Conservation (phyloP, 169 alveolate species). For the Neospora caninum region DNA sequence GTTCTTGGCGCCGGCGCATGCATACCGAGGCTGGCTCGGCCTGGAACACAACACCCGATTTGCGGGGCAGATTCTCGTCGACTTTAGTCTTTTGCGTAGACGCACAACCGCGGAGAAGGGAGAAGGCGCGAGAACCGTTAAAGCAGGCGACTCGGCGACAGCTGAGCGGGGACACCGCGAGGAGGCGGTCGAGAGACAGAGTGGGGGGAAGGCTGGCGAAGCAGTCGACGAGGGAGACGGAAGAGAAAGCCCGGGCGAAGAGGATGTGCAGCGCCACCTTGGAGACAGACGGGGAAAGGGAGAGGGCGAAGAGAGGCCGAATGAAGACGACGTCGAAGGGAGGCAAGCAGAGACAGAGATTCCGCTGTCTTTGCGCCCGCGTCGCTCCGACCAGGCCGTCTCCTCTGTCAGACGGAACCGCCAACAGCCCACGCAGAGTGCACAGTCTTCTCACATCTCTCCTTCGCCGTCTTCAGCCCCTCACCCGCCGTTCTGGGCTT, state of each 20-base stretch:
- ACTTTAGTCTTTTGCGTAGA: background rate
- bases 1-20: constrained; percentile 4
- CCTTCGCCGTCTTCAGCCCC: background rate
- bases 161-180: background rate
- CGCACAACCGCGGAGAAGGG: background rate
- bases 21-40: constrained; percentile 22
- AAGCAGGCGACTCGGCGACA: background rate
- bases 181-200: background rate
- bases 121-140: background rate
- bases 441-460: background rate
- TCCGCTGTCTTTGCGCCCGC: no score
- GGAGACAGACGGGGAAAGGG: background rate
- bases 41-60: constrained; percentile 19
- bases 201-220: background rate
- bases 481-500: background rate
- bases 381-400: no score
- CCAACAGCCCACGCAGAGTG: background rate
- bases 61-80: constrained; percentile 1
- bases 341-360: background rate
- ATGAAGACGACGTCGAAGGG: background rate
- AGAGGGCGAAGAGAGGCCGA: background rate
- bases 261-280: background rate
- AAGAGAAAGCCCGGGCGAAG: background rate
- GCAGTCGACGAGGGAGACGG: no score
- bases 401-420: no score